Evolutionary conservation across 306 rosid species (phyloP).

Genomic region (Trifolium pratense): DNA sequence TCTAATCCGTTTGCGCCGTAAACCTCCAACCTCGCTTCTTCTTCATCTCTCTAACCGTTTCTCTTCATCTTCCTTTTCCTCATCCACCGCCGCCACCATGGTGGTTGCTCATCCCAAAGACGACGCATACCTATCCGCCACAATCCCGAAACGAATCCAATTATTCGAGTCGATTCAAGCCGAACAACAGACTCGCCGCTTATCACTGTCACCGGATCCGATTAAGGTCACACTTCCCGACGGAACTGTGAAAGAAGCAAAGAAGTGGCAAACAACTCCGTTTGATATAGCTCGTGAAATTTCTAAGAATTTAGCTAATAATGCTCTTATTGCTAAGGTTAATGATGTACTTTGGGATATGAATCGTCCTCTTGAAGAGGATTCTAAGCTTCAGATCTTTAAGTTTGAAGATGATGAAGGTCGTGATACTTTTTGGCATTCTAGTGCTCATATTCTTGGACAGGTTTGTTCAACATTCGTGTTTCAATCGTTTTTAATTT

Average conservation of each 20-base stretch:
- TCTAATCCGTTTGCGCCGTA: slow-evolving; percentile 53
- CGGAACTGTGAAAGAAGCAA: slow-evolving; percentile 71
- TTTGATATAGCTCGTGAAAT: slow-evolving; percentile 78
- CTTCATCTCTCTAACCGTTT: slow-evolving; percentile 35
- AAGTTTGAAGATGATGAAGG: slow-evolving; percentile 82
- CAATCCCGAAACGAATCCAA: slow-evolving; percentile 65
- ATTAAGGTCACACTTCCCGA: slow-evolving; percentile 80
- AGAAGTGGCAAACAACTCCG: slow-evolving; percentile 81
- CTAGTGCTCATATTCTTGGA: slow-evolving; percentile 98
- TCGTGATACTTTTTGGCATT: slow-evolving; percentile 97
- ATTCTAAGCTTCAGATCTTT: slow-evolving; percentile 72
- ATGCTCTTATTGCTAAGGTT: slow-evolving; percentile 81
- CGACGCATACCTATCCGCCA: slow-evolving; percentile 60
- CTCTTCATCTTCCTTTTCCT: slow-evolving; percentile 14
- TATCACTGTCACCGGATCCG: slow-evolving; percentile 72
- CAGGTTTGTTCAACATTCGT: slow-evolving; percentile 50
- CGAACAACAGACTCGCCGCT: slow-evolving; percentile 51
- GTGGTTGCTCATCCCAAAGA: slow-evolving; percentile 67
- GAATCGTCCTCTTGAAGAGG: slow-evolving; percentile 74
- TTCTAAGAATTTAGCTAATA: slow-evolving; percentile 75
- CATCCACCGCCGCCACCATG: slow-evolving; percentile 42
- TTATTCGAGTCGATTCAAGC: slow-evolving; percentile 64
- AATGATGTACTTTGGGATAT: slow-evolving; percentile 93
- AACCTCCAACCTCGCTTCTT: slow-evolving; percentile 32
- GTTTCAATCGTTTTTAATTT: background rate